Evolutionary conservation across 371 early-diverging fungal species (phyloP), one percentile per base, ranked within the genome.

Genomic region (Lichtheimia corymbifera): DNA sequence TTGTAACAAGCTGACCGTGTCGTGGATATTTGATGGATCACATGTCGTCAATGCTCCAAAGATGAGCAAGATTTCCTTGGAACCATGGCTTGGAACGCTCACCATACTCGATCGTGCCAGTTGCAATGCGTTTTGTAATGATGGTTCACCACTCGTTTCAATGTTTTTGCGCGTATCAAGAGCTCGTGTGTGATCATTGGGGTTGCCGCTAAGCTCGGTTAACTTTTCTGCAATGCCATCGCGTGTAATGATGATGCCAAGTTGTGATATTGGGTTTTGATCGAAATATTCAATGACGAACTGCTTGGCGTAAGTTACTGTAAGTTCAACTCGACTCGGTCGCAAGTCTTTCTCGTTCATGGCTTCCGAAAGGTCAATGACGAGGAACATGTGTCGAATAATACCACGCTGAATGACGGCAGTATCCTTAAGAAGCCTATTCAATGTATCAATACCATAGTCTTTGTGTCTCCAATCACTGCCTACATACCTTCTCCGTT

Each of bases 201-300:
- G 91, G 66, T 90, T 89, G 55, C 92, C 93, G 52, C 90, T 85
- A 54, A 97, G 70, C 27, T 94, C 96, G 3, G 93, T 88, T 59
- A 94, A 43, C 68, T 88, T 89, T 67, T 96, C 93, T 0, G 95
- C 96, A 50, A 92, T 72, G 22, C 94, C 95, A 57, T 96, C 94
- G 57, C 91, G 82, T 2, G 93, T 95, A 4, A 88, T 83, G n/a
- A 96, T 86, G 15, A 97, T 75, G 7, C 95, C 92, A 35, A 97
- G 76, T 73, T 95, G 95, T 7, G 93, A 90, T 53, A 97, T 88
- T 0, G 98, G 97, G 69, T 97, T 97, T 64, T 93, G 96, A 75
- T 97, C 96, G 75, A 96, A 95, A 65, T 86, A 97, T 71, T 96
- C 97, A 25, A 71, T 65, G 1, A 96, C 79, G 62, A 95, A 97